Base-by-base conservation (phyloP, 345 rosid genomes). In the Sisymbrium altissimum region DNA sequence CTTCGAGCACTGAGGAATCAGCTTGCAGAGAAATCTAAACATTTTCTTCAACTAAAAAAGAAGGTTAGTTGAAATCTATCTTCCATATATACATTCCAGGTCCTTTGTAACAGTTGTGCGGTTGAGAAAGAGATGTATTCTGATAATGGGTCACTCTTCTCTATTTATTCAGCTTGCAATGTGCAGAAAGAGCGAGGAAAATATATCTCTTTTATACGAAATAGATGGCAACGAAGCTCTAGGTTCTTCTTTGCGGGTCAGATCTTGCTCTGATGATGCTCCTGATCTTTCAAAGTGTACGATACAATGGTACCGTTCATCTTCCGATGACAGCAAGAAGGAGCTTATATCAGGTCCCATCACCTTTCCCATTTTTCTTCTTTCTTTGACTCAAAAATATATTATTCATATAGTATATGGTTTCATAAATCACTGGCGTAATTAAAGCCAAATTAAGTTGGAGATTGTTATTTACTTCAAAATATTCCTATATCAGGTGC, bases 401-500 rank as follows among this genome's bases (percentile, higher is more conserved):
- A 19, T 38, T 36, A 49, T 74, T 45, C 46, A 14, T 50, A 14
- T 48, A 14, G 9, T n/a, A 33, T 21, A 64, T 72, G n/a, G 29
- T 64, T 54, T 4, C 36, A 41, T 60, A 27, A 38, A 19, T 21
- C 3, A 4, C 9, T 48, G 8, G 29, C 12, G 17, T 27, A 65
- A n/a, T 11, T 29, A 27, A 40, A 30, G 21, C 21, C 29, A 68
- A 41, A 41, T 30, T 38, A 29, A 55, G 9, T 50, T 38, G 12
- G 10, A 27, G 21, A 17, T 17, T 19, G 43, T 38, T n/a, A 17
- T 63, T 10, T 9, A 50, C 52, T 30, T 13, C 13, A 17, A 9
- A n/a, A n/a, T n/a, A n/a, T n/a, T n/a, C n/a, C n/a, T n/a, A n/a
- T 81, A 48, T 30, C 87, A 95, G 99, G 98, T 76, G 98, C 99